Evolutionary conservation across 177 flowering plant species (phyloP).

Genomic region (Vitis hybrid): DNA sequence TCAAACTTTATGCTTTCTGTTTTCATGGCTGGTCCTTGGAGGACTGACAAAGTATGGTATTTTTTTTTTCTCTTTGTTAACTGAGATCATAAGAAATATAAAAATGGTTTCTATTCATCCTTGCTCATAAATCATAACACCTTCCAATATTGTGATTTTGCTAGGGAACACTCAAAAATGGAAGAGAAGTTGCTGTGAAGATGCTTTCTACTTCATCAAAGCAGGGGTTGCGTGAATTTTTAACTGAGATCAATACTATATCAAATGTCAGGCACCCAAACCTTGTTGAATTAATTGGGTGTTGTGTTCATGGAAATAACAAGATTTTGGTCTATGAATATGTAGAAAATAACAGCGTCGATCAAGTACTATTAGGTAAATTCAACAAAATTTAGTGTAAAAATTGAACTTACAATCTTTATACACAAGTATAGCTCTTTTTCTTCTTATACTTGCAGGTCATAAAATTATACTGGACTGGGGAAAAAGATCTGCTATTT

Average conservation of each 20-base stretch:
- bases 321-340: constrained; percentile 81
- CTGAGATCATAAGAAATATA: not conserved
- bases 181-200: constrained; percentile 73
- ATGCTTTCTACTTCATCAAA: constrained; percentile 71
- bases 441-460: constrained; percentile 37
- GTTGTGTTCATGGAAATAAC: constrained; percentile 59
- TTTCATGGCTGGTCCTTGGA: too few relatives aligned
- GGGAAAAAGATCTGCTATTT: constrained; percentile 58
- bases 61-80: too few relatives aligned
- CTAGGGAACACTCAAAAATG: constrained; percentile 66
- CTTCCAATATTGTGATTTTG: constrained; percentile 13
- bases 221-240: constrained; percentile 80
- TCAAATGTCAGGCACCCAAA: constrained; percentile 79
- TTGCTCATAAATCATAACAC: not conserved
- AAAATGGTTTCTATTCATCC: not conserved
- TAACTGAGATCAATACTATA: constrained; percentile 68
- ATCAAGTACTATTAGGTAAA: constrained; percentile 64
- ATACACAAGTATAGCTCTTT: not conserved
- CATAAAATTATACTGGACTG: constrained; percentile 50
- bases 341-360: constrained; percentile 80
- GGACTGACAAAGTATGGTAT: too few relatives aligned
- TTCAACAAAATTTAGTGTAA: constrained; percentile 1
- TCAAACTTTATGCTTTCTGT: not conserved
- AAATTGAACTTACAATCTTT: constrained; percentile 3
- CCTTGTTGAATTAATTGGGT: constrained; percentile 82